Base-by-base conservation (phyloP, 2,329 filamentous ascomycete genomes). In the Aureobasidium sp. region DNA sequence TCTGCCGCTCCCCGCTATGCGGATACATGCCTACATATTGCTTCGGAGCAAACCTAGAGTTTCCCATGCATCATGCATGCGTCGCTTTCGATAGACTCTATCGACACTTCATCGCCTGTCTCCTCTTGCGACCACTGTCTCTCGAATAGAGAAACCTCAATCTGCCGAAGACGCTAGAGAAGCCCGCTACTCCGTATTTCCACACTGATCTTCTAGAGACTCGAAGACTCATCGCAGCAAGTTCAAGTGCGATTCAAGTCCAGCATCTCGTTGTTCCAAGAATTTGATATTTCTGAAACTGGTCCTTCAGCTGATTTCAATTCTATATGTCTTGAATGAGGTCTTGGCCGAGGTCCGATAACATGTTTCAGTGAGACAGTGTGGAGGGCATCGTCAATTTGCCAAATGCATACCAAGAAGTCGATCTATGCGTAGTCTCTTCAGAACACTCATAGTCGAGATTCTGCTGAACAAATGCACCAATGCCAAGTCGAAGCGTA, bases 1-100 rank as follows among this genome's bases (percentile, higher is more conserved):
- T 57, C 53, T 57, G 41, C 53, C 27, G 29, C 29, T 15, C 36
- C 39, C 39, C 53, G 53, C 53, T 16, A n/a, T 37, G 5, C 54
- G 54, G 32, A 29, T 48, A 6, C 21, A 21, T 21, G 21, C 21
- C 21, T 21, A 21, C 21, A 21, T 21, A 21, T 34, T 47, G 6
- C 39, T 7, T 47, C 15, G 10, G 27, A 53, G 39, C 53, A 44
- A 57, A 44, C 53, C 54, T 37, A 21, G 53, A 34, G 10, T 10
- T 39, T n/a, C 34, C 13, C 13, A 15, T 58, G 34, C 32, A 39
- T 47, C 27, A n/a, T 37, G 54, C 54, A 47, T 48, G 54, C 54
- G 42, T 47, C 54, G 39, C 9, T 32, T 58, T 27, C 54, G 25
- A 58, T 58, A 57, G 53, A 45, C 30, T 45, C 41, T 57, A 45